These are phyloP conservation scores for Cercospora nicotianae DNA, from an alignment of 2,329 filamentous ascomycete species.

Conservation along the genomic window DNA sequence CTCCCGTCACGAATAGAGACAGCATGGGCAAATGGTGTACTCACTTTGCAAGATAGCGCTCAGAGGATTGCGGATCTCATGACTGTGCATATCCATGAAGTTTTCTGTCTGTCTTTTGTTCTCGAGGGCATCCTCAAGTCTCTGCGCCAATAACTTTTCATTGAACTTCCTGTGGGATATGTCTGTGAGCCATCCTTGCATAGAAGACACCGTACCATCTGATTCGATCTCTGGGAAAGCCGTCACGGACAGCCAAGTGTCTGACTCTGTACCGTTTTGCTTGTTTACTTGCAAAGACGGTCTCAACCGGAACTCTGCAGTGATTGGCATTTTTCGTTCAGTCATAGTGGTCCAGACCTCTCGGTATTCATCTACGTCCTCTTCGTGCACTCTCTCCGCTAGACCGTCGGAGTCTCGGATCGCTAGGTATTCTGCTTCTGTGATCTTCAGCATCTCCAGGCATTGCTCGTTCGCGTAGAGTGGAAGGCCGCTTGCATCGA, in stretches of 20 bases:
- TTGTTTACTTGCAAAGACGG: conserved; percentile 39
- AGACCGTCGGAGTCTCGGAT: conserved; percentile 16
- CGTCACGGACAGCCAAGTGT: conserved; percentile 38
- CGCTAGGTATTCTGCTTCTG: conserved; percentile 23
- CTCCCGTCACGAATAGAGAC: not conserved
- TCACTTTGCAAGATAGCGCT: conserved; percentile 44
- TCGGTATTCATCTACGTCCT: conserved; percentile 40
- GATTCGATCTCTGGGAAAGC: conserved; percentile 37
- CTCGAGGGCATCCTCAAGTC: conserved; percentile 41
- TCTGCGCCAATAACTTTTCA: conserved; percentile 34
- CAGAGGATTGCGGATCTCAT: conserved; percentile 49
- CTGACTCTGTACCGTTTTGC: conserved; percentile 32
- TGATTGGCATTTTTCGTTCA: conserved; percentile 37
- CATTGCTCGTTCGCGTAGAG: conserved; percentile 46
- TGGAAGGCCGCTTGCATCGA: conserved; percentile 38
- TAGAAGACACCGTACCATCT: conserved; percentile 32
- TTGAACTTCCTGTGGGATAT: conserved; percentile 39
- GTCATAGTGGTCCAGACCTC: conserved; percentile 37
- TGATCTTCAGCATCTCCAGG: conserved; percentile 38
- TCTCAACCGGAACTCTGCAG: conserved; percentile 42
- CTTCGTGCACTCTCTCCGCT: conserved; percentile 33
- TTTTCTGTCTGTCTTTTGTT: conserved; percentile 41
- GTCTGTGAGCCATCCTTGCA: conserved; percentile 40
- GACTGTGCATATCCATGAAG: conserved; percentile 43
- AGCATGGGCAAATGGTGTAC: not conserved